Percentiles rank a stretch among this genome's conserved stretches.
Conservation (phyloP, 495 filamentous ascomycete genomes). For the Aspergillus hancockii region DNA sequence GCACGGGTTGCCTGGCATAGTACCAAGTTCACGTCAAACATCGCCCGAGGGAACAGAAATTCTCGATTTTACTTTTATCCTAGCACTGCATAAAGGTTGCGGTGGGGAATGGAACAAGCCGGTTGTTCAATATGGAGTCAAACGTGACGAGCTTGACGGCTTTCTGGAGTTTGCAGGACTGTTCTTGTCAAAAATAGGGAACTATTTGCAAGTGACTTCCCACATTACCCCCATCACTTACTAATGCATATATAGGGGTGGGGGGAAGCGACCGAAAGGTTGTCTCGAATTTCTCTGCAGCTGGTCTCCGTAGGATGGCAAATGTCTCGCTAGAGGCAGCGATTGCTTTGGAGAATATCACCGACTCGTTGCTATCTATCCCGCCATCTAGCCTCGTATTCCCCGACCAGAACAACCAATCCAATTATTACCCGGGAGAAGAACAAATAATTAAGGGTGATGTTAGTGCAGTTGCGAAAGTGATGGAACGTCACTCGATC, state of each 20-base stretch:
- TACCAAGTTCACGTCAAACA: background rate
- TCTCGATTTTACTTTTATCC: constrained; percentile 4
- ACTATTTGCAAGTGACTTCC: background rate
- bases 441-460: background rate
- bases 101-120: no score
- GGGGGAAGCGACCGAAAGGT: background rate
- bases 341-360: background rate
- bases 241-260: no score
- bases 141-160: background rate
- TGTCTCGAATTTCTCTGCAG: background rate
- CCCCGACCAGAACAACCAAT: background rate
- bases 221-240: no score
- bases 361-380: background rate
- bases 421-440: background rate
- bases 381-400: background rate
- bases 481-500: background rate
- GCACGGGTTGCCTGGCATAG: constrained; percentile 1
- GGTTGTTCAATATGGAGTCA: background rate
- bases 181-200: background rate
- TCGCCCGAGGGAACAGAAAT: background rate
- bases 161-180: background rate
- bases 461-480: background rate
- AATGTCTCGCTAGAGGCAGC: background rate
- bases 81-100: background rate
- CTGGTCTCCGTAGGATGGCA: background rate